A percentile compares a stretch with the other conserved stretches of the same genome.
Conservation (phyloP, 345 rosid species). For the Eucalyptus globulus region DNA sequence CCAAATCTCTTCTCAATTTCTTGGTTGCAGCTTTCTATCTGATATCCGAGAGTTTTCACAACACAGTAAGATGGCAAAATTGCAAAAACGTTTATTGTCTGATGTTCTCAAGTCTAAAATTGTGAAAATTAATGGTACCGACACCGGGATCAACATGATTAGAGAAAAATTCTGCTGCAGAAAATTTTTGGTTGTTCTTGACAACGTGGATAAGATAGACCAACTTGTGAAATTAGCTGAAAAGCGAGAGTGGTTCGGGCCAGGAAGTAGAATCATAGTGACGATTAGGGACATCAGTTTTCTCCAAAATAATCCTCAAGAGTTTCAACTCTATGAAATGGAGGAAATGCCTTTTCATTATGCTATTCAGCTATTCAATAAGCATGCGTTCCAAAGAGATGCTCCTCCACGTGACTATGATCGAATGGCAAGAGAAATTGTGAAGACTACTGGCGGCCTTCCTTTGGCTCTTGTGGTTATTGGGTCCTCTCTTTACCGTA, state of each 20-base stretch:
- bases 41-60: not conserved
- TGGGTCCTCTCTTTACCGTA: not conserved
- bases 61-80: not conserved
- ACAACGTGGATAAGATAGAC: not conserved
- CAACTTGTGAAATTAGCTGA: not conserved
- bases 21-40: not conserved
- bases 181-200: not conserved
- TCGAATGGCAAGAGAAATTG: not conserved
- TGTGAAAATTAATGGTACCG: not conserved
- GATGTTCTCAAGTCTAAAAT: not conserved
- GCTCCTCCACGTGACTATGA: not conserved
- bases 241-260: not conserved
- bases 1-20: not conserved
- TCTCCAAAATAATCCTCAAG: not conserved
- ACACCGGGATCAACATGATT: not conserved
- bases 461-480: not conserved
- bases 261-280: not conserved
- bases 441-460: not conserved
- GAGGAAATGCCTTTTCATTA: not conserved
- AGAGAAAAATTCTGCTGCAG: not conserved
- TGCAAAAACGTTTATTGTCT: not conserved
- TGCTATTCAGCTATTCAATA: not conserved
- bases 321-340: not conserved
- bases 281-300: not conserved
- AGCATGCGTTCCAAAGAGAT: not conserved